Evolutionary conservation across 768 basidiomycete genomes (phyloP), one percentile per base, ranked within the genome.

Genomic region (Tremella fuciformis): DNA sequence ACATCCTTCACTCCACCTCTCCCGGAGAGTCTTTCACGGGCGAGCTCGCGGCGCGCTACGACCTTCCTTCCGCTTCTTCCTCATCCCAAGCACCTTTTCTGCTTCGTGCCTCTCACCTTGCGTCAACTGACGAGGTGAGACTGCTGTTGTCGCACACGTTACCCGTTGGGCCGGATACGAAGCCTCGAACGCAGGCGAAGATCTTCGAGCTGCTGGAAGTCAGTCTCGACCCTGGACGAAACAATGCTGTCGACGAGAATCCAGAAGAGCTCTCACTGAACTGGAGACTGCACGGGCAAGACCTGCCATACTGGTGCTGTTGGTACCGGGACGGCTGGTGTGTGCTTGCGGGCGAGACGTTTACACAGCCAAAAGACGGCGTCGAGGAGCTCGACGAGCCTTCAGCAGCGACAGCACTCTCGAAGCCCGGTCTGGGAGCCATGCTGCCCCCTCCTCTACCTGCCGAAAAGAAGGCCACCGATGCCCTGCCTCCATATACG

Each of bases 401-500:
- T 18, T 41, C 53, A 41, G 58, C 41, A 11, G 55, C 58, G 29
- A 55, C 47, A 53, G 50, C 44, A 29, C 50, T 58, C 8, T 46
- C 42, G 8, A 70, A 70, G 50, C 58, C 59, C 8, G 68, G 65
- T 13, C 49, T 73, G 13, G 71, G 68, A 15, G 67, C 65, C 4
- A 55, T 39, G 1, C 16, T 37, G 13, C 59, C 47, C 16, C 42
- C n/a, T 15, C 42, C 42, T 4, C 34, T 37, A 16, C 8, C 55
- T 8, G 55, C 55, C 0, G 49, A 65, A 1, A 62, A 81, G 63
- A 88, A 87, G 2, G 84, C 84, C 24, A 88, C 91, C 0, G 29
- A 34, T 34, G 6, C 29, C 11, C 29, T 34, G 29, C 29, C 29
- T 4, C 29, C 29, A 34, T 97, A 92, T 76, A 89, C 90, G 1